phyloP scores from a whole-genome alignment of 805 yeast species.

The Kockiozyma suomiensis region DNA sequence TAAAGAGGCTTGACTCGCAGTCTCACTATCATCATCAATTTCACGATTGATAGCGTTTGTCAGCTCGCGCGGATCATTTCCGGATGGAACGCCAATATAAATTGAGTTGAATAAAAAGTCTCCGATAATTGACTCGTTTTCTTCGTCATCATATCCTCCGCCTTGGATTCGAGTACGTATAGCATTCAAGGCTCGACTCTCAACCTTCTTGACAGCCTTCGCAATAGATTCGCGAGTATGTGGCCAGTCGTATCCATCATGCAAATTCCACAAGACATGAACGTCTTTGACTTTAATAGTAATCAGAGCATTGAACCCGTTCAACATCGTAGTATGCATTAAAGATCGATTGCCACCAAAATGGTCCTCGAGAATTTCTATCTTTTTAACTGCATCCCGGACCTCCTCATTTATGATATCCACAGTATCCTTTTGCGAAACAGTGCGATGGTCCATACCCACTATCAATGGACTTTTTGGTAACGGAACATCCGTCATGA shows the following conservation, averaged over 20 bases:
- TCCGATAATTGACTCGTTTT: conserved; percentile 47
- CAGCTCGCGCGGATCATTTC: conserved; percentile 46
- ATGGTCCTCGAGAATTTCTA: conserved; percentile 37
- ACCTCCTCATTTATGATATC: conserved; percentile 4
- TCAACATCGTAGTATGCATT: conserved; percentile 29
- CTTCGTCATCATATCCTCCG: conserved; percentile 26
- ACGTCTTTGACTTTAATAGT: conserved; percentile 30
- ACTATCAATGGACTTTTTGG: not conserved
- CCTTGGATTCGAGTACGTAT: conserved; percentile 29
- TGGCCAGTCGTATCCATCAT: conserved; percentile 94
- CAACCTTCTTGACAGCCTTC: conserved; percentile 66
- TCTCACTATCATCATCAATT: conserved; percentile 46
- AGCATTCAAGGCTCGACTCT: conserved; percentile 49
- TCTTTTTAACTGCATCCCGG: conserved; percentile 22
- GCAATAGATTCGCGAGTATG: conserved; percentile 68
- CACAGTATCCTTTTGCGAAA: not conserved
- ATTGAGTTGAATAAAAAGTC: conserved; percentile 80
- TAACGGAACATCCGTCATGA: conserved; percentile 9
- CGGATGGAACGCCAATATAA: conserved; percentile 61
- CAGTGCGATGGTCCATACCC: not conserved
- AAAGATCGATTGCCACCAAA: conserved; percentile 30
- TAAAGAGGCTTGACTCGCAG: conserved; percentile 28
- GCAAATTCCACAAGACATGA: conserved; percentile 48
- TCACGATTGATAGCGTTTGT: conserved; percentile 55
- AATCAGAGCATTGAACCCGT: conserved; percentile 19